Evolutionary conservation across 257 asterid genomes (phyloP), one percentile per base, ranked within the genome.

Genomic region (Plantago ovata): DNA sequence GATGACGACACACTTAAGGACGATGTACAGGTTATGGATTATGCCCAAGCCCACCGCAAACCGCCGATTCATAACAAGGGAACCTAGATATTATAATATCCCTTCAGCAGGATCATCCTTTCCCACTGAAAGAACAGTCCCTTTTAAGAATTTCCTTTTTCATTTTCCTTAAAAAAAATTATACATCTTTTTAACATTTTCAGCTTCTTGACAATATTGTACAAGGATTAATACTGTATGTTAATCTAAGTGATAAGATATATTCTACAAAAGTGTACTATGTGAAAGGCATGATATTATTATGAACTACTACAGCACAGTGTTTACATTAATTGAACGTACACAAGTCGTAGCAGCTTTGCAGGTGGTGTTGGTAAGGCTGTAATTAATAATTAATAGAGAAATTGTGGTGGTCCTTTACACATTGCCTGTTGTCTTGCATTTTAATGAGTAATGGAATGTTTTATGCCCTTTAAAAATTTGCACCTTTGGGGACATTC

Each of bases 11-110:
- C 46, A 0, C 18, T 8, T 3, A 62, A 60, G 22, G 87, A 81
- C 47, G 90, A 84, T 11, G 56, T 67, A 4, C 86, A 42, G 1
- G 86, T 77, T 24, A 82, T 83, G 90, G 96, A 88, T 53, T 88
- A 88, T 11, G 93, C 94, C 15, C 90, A 75, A 60, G 93, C 96
- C 56, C 96, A 81, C 61, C 87, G 96, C 51, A 88, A 82, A 65
- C 90, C 95, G 48, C 96, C 96, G 33, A 85, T 88, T 61, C 95
- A 88, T 68, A 88, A 88, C 79, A 69, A 15, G 40, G 69, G 69
- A 32, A 86, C 89, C 65, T 86, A 72, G 71, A 22, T 54, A 47
- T 16, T 28, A 28, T 3, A 28, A 3, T 6, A 28, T 28, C 36
- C 36, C 36, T 28, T 28, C 36, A 2, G 36, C 36, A 28, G 36